Percentiles rank a stretch among this genome's conserved stretches.
phyloP scores from a whole-genome alignment of 140 eudicot species.

The Cichorium intybus region DNA sequence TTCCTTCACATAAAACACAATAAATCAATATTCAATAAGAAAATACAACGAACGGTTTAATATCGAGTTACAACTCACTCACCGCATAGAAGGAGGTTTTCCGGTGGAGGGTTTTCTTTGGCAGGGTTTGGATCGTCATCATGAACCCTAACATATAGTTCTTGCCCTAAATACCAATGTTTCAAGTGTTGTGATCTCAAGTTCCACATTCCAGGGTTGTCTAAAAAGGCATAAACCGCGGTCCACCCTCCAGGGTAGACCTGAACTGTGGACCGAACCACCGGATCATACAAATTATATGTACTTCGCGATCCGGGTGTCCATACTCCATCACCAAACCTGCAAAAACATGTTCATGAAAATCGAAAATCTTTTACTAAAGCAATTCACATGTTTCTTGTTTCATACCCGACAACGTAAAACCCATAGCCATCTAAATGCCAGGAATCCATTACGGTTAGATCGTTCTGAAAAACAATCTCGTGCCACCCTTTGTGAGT shows the following conservation, averaged over 20 bases:
- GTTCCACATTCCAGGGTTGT: conserved; percentile 88
- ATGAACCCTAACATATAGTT: conserved; percentile 59
- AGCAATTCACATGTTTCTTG: not conserved
- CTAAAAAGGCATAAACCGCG: conserved; percentile 58
- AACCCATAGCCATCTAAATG: conserved; percentile 68
- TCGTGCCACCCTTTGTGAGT: conserved; percentile 68
- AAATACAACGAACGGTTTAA: not conserved
- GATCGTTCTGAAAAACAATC: conserved; percentile 45
- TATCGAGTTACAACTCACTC: not conserved
- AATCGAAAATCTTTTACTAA: not conserved
- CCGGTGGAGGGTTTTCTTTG: conserved; percentile 64
- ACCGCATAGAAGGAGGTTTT: conserved; percentile 66
- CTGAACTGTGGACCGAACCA: conserved; percentile 69
- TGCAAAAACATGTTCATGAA: conserved; percentile 7
- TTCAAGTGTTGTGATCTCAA: conserved; percentile 71
- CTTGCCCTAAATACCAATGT: conserved; percentile 65
- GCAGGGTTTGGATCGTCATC: conserved; percentile 69
- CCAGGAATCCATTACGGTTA: conserved; percentile 52
- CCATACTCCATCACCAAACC: conserved; percentile 79
- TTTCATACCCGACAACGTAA: conserved; percentile 62
- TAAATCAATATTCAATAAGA: not conserved
- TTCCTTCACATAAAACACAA: conserved; percentile 23
- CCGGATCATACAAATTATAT: conserved; percentile 63
- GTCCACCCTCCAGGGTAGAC: conserved; percentile 76
- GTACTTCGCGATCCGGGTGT: conserved; percentile 33